These are phyloP conservation scores for Cubamyces lactineus DNA, from an alignment of 768 basidiomycete species.

Conservation along the genomic window DNA sequence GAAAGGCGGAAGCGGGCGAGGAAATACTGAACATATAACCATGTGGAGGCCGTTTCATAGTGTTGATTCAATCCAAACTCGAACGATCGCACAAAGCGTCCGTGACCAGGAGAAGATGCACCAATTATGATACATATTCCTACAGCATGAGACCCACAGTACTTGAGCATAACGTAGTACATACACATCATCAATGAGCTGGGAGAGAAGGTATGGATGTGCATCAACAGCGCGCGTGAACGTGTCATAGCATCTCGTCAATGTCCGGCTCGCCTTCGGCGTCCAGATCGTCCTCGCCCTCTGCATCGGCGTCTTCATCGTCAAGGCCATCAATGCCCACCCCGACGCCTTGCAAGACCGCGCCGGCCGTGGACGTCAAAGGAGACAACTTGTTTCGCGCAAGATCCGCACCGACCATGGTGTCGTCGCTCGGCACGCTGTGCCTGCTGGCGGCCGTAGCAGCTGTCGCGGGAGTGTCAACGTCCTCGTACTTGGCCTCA, in stretches of 20 bases:
- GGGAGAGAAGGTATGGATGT: too few species aligned
- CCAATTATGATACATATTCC: constrained; percentile 21
- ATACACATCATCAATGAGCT: constrained; percentile 11
- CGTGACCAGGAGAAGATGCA: constrained; percentile 1
- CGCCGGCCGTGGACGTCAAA: not conserved
- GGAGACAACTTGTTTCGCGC: constrained; percentile 30
- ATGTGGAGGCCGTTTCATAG: not conserved
- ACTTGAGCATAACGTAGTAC: constrained; percentile 23
- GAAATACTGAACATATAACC: not conserved
- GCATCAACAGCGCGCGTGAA: not conserved
- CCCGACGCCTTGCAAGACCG: not conserved
- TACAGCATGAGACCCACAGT: constrained; percentile 13
- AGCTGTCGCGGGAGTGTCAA: constrained; percentile 52
- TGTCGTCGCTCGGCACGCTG: constrained; percentile 63
- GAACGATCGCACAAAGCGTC: not conserved
- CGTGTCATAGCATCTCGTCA: constrained; percentile 25
- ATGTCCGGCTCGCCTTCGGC: constrained; percentile 37
- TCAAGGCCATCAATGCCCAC: constrained; percentile 13
- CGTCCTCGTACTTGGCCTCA: constrained; percentile 51
- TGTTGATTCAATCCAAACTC: not conserved
- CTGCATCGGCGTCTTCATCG: constrained; percentile 34
- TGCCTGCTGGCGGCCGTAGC: constrained; percentile 47
- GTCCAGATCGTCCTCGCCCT: constrained; percentile 48
- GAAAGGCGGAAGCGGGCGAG: constrained; percentile 4
- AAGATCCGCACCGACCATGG: constrained; percentile 45